Conservation (phyloP, 1,139 yeast genomes). For the Lodderomyces parapsilosis region DNA sequence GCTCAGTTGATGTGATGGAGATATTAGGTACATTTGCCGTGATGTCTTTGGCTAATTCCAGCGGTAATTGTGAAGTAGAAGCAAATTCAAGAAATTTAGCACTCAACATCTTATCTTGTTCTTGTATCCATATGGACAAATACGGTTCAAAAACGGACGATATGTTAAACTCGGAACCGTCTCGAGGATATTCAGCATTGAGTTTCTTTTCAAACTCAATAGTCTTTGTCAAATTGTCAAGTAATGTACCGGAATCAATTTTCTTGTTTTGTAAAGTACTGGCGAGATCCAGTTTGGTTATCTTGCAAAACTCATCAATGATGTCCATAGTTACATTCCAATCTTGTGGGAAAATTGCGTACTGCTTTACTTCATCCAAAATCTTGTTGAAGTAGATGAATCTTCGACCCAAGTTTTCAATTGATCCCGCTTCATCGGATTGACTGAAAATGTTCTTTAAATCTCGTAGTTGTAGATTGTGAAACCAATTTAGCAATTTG, state of each 20-base stretch:
- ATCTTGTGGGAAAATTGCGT: conserved; percentile 57
- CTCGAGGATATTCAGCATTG: conserved; percentile 48
- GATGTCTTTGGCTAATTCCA: conserved; percentile 29
- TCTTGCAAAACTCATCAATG: conserved; percentile 60
- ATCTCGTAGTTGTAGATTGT: conserved; percentile 68
- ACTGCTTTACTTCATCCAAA: conserved; percentile 55
- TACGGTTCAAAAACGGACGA: conserved; percentile 85
- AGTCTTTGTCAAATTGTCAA: conserved; percentile 40
- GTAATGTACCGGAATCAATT: conserved; percentile 54
- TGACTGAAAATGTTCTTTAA: conserved; percentile 71
- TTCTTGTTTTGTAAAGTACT: conserved; percentile 26
- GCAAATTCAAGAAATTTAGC: conserved; percentile 62
- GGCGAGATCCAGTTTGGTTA: conserved; percentile 66
- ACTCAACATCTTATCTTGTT: conserved; percentile 68
- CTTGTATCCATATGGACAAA: conserved; percentile 80
- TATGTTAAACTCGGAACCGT: conserved; percentile 51
- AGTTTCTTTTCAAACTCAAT: conserved; percentile 76
- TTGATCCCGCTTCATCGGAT: conserved; percentile 88
- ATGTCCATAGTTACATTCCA: conserved; percentile 74
- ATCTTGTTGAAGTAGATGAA: conserved; percentile 79
- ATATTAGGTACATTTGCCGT: conserved; percentile 54
- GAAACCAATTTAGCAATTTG: conserved; percentile 72
- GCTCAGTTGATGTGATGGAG: conserved; percentile 80
- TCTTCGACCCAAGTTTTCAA: conserved; percentile 81
- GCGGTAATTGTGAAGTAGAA: conserved; percentile 45